phyloP scores from a whole-genome alignment of 495 filamentous ascomycete genomes.

The Acidiella bohemica region DNA sequence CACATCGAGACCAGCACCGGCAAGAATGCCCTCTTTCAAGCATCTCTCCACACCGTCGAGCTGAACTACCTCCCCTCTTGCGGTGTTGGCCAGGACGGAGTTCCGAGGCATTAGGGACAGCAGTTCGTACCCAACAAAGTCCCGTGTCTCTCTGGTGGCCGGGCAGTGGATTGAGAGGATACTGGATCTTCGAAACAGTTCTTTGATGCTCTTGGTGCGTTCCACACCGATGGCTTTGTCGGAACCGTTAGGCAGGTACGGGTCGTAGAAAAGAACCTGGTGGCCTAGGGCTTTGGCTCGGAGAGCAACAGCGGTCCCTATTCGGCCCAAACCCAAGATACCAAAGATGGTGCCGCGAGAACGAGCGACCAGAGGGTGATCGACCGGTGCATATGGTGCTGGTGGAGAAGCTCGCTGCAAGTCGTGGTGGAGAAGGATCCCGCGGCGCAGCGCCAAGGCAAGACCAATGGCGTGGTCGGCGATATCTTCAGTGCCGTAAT shows the following conservation, averaged over 20 bases:
- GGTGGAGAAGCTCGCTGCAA: slow-evolving; percentile 12
- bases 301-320: slow-evolving; percentile 16
- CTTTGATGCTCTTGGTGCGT: slow-evolving; percentile 15
- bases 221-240: slow-evolving; percentile 14
- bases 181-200: slow-evolving; percentile 15
- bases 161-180: slow-evolving; percentile 14
- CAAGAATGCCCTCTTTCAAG: slow-evolving; percentile 8
- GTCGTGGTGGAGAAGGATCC: slow-evolving; percentile 18
- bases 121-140: slow-evolving; percentile 11
- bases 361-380: slow-evolving; percentile 10
- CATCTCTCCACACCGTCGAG: slow-evolving; percentile 18
- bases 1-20: slow-evolving; percentile 19
- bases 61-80: slow-evolving; percentile 15
- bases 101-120: slow-evolving; percentile 14
- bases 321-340: slow-evolving; percentile 16
- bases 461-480: slow-evolving; percentile 19
- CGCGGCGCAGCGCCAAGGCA: slow-evolving; percentile 9
- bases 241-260: slow-evolving; percentile 15
- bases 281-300: slow-evolving; percentile 17
- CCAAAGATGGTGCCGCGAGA: slow-evolving; percentile 10
- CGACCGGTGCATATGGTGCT: slow-evolving; percentile 5
- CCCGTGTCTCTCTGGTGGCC: slow-evolving; percentile 9
- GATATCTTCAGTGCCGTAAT: slow-evolving; percentile 19
- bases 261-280: slow-evolving; percentile 18
- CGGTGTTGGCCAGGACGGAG: slow-evolving; percentile 17